A percentile compares a stretch with the other conserved stretches of the same genome.
These are phyloP conservation scores for Falciphora oryzae DNA, from an alignment of 2,329 filamentous ascomycete species.

Conservation along the genomic window DNA sequence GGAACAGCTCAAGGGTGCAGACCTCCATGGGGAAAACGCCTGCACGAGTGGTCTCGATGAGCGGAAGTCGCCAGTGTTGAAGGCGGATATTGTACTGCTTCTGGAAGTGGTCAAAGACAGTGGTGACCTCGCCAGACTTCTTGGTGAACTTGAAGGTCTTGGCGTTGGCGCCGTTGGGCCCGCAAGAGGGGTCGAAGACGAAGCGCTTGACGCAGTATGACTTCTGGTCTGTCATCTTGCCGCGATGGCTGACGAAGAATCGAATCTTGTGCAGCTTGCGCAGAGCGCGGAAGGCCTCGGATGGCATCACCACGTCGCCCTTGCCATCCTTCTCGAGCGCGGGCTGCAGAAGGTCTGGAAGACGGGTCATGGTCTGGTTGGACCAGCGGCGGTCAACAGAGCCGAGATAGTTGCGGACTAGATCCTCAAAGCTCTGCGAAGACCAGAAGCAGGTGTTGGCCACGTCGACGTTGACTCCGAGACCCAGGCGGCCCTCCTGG, in stretches of 20 bases:
- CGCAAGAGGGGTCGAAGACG: conserved; percentile 38
- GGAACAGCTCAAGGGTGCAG: conserved; percentile 45
- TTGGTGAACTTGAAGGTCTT: conserved; percentile 45
- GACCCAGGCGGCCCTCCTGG: conserved; percentile 44
- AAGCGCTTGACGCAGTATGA: conserved; percentile 48
- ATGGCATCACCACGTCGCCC: conserved; percentile 24
- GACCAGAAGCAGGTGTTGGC: conserved; percentile 88
- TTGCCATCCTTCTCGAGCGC: conserved; percentile 15
- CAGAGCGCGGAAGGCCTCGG: conserved; percentile 49
- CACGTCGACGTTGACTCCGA: conserved; percentile 85
- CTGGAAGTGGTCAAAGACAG: conserved; percentile 49
- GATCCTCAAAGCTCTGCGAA: conserved; percentile 31
- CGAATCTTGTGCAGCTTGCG: conserved; percentile 48
- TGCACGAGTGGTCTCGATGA: conserved; percentile 50
- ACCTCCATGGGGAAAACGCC: conserved; percentile 58
- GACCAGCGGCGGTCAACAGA: conserved; percentile 19
- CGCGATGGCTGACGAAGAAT: conserved; percentile 51
- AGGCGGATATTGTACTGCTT: conserved; percentile 49
- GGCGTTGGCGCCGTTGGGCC: conserved; percentile 40
- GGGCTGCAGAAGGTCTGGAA: conserved; percentile 31
- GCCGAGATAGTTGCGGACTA: conserved; percentile 26
- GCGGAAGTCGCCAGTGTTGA: conserved; percentile 41
- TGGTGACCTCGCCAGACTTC: conserved; percentile 37
- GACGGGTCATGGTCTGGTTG: conserved; percentile 16
- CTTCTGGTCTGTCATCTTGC: conserved; percentile 39